phyloP scores from a whole-genome alignment of 345 rosid species.

The Punica granatum region DNA sequence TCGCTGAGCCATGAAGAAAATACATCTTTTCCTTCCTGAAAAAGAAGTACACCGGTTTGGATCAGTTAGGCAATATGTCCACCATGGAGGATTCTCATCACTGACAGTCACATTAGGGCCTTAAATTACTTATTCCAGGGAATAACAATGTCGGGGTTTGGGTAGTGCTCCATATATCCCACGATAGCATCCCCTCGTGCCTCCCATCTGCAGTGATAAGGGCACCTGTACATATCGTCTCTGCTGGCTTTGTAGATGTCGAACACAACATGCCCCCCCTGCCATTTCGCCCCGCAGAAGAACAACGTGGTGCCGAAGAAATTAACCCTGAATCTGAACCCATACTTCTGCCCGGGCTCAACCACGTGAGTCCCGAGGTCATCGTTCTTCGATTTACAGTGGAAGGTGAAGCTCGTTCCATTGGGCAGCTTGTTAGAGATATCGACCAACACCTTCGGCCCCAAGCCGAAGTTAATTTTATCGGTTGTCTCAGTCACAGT shows the following conservation, averaged over 20 bases:
- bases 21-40: too few relatives aligned
- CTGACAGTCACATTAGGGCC: too few relatives aligned
- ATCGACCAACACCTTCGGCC: too few relatives aligned
- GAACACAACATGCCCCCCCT: background rate
- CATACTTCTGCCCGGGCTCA: background rate
- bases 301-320: background rate
- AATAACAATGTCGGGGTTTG: background rate
- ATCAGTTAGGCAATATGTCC: too few relatives aligned
- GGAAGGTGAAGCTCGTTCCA: background rate
- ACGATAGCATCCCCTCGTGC: background rate
- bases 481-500: too few relatives aligned
- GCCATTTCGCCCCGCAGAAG: background rate
- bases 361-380: background rate
- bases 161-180: background rate
- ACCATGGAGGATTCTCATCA: too few relatives aligned
- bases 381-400: background rate
- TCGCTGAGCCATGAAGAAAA: too few relatives aligned
- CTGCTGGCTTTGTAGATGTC: background rate
- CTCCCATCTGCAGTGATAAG: background rate
- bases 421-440: background rate
- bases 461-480: too few relatives aligned
- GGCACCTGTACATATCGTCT: background rate
- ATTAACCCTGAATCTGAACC: background rate
- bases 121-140: background rate
- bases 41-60: too few relatives aligned